Evolutionary conservation across 495 filamentous ascomycete species (phyloP), one percentile per base, ranked within the genome.

Genomic region (Haplographium delicatum): DNA sequence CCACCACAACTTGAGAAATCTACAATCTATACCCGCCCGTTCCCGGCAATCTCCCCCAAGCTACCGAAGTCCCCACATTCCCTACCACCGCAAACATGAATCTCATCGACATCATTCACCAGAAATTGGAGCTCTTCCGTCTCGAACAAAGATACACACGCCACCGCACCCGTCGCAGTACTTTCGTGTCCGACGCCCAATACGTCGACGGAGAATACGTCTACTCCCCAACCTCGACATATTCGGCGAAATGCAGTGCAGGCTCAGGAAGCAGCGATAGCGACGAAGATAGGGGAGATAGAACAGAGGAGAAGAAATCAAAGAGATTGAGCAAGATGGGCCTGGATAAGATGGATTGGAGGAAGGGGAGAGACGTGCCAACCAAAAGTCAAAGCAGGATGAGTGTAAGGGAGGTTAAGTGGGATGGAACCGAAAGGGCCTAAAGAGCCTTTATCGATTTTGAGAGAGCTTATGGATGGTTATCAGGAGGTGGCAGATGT

Each of bases 141-240:
- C 82, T 96, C 52, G 90, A 96, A 70, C 85, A 95, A 69, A 81
- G 88, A 39, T 96, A 96, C 72, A 91, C 88, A 27, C 84, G 82
- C 59, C 84, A 88, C 64, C 86, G 87, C 58, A 64, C 76, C 47
- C 83, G 89, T 54, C 88, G 90, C 69, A 88, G 80, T 47, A 90
- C 84, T 51, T 95, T 94, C 68, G 81, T 85, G 64, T 84, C 80
- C 50, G 88, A 88, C 58, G 91, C 88, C 18, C 77, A 83, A 62
- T 96, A 96, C 65, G 84, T 95, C 58, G 86, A 95, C 65, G 89
- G 89, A 65, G 91, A 96, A 70, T 96, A 93, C 71, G 76, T 94
- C 61, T 89, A 85, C 40, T 53, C 51, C 5, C 49, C 55, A 3
- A 56, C 34, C n/a, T 45, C 51, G 35, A 30, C 54, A 18, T 53